A percentile compares a stretch with the other conserved stretches of the same genome.
phyloP scores from a whole-genome alignment of 768 basidiomycete genomes.

The Termitomyces heimii region DNA sequence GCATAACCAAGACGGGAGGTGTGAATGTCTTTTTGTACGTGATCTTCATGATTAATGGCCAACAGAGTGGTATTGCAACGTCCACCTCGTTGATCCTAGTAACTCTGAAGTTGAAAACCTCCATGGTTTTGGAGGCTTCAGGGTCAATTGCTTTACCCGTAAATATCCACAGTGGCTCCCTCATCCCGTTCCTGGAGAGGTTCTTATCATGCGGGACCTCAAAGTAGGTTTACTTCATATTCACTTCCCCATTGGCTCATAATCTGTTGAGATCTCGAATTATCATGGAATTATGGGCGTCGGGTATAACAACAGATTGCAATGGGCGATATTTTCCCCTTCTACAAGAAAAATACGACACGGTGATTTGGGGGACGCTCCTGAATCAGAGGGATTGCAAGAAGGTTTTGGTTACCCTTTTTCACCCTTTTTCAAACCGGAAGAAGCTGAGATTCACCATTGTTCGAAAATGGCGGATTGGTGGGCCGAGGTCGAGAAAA shows the following conservation, averaged over 20 bases:
- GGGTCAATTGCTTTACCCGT: constrained; percentile 48
- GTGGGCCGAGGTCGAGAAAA: constrained; percentile 36
- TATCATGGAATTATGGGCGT: constrained; percentile 29
- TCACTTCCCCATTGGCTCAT: not conserved
- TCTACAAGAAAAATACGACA: constrained; percentile 28
- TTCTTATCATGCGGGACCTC: constrained; percentile 44
- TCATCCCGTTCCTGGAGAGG: constrained; percentile 36
- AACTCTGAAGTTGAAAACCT: constrained; percentile 24
- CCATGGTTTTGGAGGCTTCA: constrained; percentile 19
- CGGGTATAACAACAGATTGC: constrained; percentile 40
- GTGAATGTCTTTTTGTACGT: constrained; percentile 9
- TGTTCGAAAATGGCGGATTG: constrained; percentile 41
- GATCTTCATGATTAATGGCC: not conserved
- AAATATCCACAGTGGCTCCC: constrained; percentile 46
- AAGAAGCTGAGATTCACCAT: constrained; percentile 32
- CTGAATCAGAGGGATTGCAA: constrained; percentile 22
- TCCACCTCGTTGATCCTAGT: constrained; percentile 51
- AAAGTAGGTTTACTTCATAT: constrained; percentile 31
- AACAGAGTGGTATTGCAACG: constrained; percentile 39
- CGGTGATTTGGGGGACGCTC: constrained; percentile 29
- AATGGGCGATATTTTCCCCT: constrained; percentile 52
- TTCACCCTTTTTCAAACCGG: constrained; percentile 40
- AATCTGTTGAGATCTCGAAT: constrained; percentile 23
- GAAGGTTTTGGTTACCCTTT: constrained; percentile 33
- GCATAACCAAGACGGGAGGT: constrained; percentile 19